Conservation (phyloP, 2,329 filamentous ascomycete species). For the Hymenoscyphus fraxineus region DNA sequence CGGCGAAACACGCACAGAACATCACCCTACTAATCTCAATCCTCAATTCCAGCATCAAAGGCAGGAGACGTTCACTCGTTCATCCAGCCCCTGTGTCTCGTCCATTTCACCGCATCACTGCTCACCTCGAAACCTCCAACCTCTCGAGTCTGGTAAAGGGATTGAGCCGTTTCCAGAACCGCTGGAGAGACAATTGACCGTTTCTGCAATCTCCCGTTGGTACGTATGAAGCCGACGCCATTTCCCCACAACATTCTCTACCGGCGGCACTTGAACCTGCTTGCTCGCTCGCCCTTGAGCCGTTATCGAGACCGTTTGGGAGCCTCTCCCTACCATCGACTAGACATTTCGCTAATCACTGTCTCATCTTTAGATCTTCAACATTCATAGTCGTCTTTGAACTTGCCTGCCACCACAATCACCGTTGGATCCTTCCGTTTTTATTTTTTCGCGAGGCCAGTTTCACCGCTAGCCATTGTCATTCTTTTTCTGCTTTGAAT, state of each 20-base stretch:
- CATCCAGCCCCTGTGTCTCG: conserved; percentile 31
- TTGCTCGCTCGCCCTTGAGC: neutral
- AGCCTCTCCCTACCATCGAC: conserved; percentile 13
- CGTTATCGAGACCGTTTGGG: neutral
- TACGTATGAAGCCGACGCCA: conserved; percentile 21
- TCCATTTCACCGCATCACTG: neutral
- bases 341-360: conserved; percentile 17
- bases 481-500: conserved; percentile 30
- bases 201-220: conserved; percentile 20
- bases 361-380: conserved; percentile 18
- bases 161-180: neutral
- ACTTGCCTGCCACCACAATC: conserved; percentile 21
- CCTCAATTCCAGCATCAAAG: conserved; percentile 21
- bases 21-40: conserved; percentile 9
- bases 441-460: conserved; percentile 20
- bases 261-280: conserved; percentile 1
- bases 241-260: conserved; percentile 17
- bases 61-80: conserved; percentile 39
- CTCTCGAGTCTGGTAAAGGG: neutral
- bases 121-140: neutral
- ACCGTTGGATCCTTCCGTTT: conserved; percentile 24
- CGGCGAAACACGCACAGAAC: conserved; percentile 22
- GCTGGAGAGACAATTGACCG: conserved; percentile 1
- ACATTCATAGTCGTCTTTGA: conserved; percentile 20
- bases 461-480: conserved; percentile 29